Base-by-base conservation (phyloP, 768 basidiomycete genomes). In the Hypholoma fasciculare region DNA sequence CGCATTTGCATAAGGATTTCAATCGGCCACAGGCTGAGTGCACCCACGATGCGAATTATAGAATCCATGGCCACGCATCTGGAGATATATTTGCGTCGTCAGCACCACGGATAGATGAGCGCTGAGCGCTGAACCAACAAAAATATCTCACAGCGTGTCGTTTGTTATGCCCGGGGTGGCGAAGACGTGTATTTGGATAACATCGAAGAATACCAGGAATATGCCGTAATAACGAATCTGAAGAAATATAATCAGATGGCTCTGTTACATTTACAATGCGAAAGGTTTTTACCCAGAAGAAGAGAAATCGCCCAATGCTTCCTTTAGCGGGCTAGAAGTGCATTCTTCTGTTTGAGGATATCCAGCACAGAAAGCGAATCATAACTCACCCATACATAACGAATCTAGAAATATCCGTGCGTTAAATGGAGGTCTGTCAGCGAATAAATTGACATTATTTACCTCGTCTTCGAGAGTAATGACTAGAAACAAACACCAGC, bases 161-260 rank as follows among this genome's bases (percentile, higher is more conserved):
- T 63, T 71, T 1, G 74, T 71, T 12, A 79, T 69, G 4, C 76
- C 77, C 4, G 74, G 76, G n/a, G 63, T 63, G 4, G 76, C 56
- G 56, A 78, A 79, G 3, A 73, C 63, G 53, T 81, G 79, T 26
- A 80, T 80, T 60, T 80, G 79, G 7, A 73, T 64, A 3, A 75
- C 75, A 48, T 80, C 78, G 58, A 80, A 79, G 7, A 78, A 57
- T 1, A 78, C 58, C 11, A 79, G 72, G 3, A 69, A 66, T 20
- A 80, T 70, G 30, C 74, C 78, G 61, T 79, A 81, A 60, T 81
- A 81, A 46, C 79, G 71, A 36, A 80, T 75, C 79, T 80, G 16
- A 30, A 43, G 27, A 40, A 19, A 38, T 19, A 36, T 40, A 36
- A 20, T 13, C 16, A 44, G 42, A 17, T n/a, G 13, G 7, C 30